Evolutionary conservation across 23 red algal species (phyloP).

Genomic region (Gracilaria vermiculophylla): DNA sequence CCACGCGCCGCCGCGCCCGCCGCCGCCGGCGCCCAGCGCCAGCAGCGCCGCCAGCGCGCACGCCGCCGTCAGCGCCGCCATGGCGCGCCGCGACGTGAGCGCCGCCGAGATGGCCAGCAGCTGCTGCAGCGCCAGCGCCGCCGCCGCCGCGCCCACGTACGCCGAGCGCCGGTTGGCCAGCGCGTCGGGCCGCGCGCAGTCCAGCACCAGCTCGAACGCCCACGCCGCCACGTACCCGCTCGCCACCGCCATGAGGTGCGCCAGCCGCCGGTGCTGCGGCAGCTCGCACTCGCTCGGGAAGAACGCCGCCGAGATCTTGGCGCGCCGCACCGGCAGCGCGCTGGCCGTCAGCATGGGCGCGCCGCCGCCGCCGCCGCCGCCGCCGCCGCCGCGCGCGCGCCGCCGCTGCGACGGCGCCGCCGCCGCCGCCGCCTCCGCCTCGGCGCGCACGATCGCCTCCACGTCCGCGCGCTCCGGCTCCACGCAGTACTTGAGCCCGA

Average conservation of each 20-base stretch:
- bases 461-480: conserved; percentile 15
- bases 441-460: neutral
- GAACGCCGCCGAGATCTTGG: neutral
- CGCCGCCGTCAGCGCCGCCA: neutral
- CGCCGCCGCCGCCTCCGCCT: neutral
- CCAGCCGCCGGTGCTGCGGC: conserved; percentile 31
- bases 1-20: conserved; percentile 37
- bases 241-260: neutral
- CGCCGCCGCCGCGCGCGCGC: neutral
- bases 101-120: neutral
- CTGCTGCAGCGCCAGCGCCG: conserved; percentile 11
- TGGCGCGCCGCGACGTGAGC: conserved; percentile 9
- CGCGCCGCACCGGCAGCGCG: conserved; percentile 41
- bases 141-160: conserved; percentile 13
- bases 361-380: neutral
- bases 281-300: conserved; percentile 44
- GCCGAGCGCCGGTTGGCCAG: conserved; percentile 28
- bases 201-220: conserved; percentile 31
- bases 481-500: conserved; percentile 63
- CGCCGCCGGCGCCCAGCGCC: neutral
- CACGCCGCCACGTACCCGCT: conserved; percentile 43
- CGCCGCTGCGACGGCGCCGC: conserved; percentile 1
- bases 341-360: conserved; percentile 5
- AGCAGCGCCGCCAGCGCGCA: conserved; percentile 51
- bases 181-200: conserved; percentile 28